Conservation (phyloP, 176 grass and related monocot species). For the Bolboschoenus planiculmis region DNA sequence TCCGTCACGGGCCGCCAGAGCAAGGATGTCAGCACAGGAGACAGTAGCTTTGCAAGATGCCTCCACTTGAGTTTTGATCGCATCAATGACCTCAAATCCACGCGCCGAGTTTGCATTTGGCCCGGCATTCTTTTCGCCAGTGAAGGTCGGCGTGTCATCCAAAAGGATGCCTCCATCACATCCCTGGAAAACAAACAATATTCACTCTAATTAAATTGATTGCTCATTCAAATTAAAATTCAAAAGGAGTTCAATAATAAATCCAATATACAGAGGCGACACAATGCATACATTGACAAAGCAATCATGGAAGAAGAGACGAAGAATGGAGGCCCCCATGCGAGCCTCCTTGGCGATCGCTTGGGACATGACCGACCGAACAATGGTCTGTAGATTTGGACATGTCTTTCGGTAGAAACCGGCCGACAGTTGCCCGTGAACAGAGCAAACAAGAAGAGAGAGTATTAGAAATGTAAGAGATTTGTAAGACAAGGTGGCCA, state of each 20-base stretch:
- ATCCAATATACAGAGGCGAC: neutral
- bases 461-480: slow-evolving; percentile 19
- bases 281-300: slow-evolving; percentile 38
- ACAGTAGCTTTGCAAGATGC: slow-evolving; percentile 20
- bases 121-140: slow-evolving; percentile 41
- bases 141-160: slow-evolving; percentile 30
- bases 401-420: slow-evolving; percentile 43
- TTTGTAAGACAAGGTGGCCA: slow-evolving; percentile 11
- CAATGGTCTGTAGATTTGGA: slow-evolving; percentile 44
- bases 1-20: slow-evolving; percentile 16
- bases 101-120: slow-evolving; percentile 49
- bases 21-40: slow-evolving; percentile 41
- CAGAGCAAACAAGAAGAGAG: slow-evolving; percentile 15
- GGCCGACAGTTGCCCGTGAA: slow-evolving; percentile 36
- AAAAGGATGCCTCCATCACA: slow-evolving; percentile 64
- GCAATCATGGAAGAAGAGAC: slow-evolving; percentile 83
- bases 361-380: slow-evolving; percentile 21
- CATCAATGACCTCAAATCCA: slow-evolving; percentile 27
- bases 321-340: slow-evolving; percentile 57
- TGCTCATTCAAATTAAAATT: neutral
- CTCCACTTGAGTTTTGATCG: slow-evolving; percentile 24
- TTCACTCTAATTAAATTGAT: neutral
- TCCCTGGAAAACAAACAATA: slow-evolving; percentile 20
- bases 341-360: slow-evolving; percentile 27
- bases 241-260: neutral